phyloP scores from a whole-genome alignment of 1,284 basidiomycete genomes.

The Ustilago curta region DNA sequence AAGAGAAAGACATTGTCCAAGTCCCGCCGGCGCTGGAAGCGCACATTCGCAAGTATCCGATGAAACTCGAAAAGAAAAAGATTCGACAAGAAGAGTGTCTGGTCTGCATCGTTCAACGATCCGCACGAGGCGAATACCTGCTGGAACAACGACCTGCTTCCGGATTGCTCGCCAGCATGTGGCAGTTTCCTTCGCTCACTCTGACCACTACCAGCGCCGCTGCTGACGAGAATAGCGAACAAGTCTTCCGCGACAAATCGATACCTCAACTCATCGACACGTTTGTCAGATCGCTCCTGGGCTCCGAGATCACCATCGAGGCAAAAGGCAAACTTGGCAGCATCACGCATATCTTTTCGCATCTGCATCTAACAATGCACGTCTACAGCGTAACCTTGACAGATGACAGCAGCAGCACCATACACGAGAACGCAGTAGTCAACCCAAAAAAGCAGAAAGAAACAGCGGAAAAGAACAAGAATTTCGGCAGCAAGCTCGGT shows the following conservation, averaged over 20 bases:
- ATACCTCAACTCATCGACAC: conserved; percentile 21
- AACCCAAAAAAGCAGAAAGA: not conserved
- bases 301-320: not conserved
- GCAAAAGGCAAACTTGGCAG: conserved; percentile 38
- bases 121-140: conserved; percentile 11
- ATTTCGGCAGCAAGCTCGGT: conserved; percentile 32
- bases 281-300: conserved; percentile 19
- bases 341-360: conserved; percentile 86
- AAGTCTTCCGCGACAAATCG: conserved; percentile 6
- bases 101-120: conserved; percentile 77
- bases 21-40: conserved; percentile 20
- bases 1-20: not conserved
- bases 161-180: conserved; percentile 59
- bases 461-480: conserved; percentile 28
- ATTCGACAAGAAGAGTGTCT: conserved; percentile 85
- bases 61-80: conserved; percentile 86
- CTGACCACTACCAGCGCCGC: conserved; percentile 25
- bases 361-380: conserved; percentile 89
- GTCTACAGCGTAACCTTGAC: conserved; percentile 71
- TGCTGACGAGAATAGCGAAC: not conserved
- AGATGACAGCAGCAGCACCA: too few relatives aligned
- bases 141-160: conserved; percentile 45
- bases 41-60: conserved; percentile 81
- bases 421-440: not conserved
- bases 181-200: conserved; percentile 65